Evolutionary conservation across 331 rosid species (phyloP), one percentile per base, ranked within the genome.

Genomic region (Dryas integrifolia): DNA sequence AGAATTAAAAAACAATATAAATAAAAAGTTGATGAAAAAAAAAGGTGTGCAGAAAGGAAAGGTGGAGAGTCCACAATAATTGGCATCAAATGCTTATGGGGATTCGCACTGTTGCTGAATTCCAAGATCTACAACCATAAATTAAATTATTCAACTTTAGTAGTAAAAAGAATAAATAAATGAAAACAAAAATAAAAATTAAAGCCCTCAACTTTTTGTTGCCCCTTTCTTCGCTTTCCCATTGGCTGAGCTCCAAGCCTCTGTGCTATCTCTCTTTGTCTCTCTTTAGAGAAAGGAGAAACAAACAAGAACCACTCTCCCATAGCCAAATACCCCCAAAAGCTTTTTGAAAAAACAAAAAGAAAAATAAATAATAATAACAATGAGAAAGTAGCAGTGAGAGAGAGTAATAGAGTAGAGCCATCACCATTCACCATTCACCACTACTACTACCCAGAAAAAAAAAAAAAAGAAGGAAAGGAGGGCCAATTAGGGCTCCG

Each of bases 31-130:
- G 61, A 40, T 52, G 49, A 24, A 3, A 24, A 9, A 60, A 71
- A 61, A 65, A 40, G 26, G 72, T 70, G 44, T 43, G 56, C 47
- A 65, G 67, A 89, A 87, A 74, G 74, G 71, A 75, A 74, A 70
- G 80, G 85, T 90, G 98, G 92, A 92, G 97, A 88, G 88, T 88
- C 96, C 93, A 95, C 93, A 88, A 91, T 84, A 92, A 91, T 89
- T 86, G 89, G 99, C 93, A 95, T 89, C 96, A 88, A 89, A 92
- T 95, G 96, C 97, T 88, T 88, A 89, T 89, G 83, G 96, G 96
- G 99, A 89, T 82, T 89, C 97, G 90, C 96, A 95, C 92, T 86
- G 87, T 92, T 89, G 89, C 93, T 86, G 89, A 91, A 86, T 91
- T 91, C 90, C 95, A 86, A 91, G 94, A 87, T 87, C 91, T 85